Evolutionary conservation across 164 flowering plant genomes (phyloP).

Genomic region (Houttuynia cordata): DNA sequence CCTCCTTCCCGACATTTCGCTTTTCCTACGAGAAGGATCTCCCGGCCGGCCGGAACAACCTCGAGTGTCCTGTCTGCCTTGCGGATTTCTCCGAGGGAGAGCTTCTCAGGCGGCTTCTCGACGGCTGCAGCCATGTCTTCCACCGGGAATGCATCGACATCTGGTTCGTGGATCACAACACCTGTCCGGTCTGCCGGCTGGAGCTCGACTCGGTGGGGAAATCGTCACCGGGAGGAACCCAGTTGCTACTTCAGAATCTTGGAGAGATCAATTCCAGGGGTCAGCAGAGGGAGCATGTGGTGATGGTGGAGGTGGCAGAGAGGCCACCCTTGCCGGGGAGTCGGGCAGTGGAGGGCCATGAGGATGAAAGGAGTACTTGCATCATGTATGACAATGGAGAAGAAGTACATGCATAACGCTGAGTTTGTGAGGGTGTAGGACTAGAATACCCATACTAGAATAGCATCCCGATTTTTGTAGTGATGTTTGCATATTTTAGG

Average conservation of each 20-base stretch:
- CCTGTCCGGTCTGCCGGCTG: conserved; percentile 73
- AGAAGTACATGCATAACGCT: too few species aligned
- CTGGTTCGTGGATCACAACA: conserved; percentile 61
- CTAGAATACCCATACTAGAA: too few species aligned
- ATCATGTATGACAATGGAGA: not conserved
- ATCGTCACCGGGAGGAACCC: not conserved
- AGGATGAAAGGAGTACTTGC: not conserved
- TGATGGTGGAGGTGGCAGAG: not conserved
- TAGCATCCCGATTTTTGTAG: too few species aligned
- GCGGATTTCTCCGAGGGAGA: conserved; percentile 42
- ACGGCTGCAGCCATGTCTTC: conserved; percentile 61
- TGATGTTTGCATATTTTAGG: too few species aligned
- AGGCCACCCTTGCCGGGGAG: not conserved
- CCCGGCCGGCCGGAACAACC: conserved; percentile 10
- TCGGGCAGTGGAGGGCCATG: not conserved
- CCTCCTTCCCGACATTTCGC: conserved; percentile 42
- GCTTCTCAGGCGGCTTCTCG: conserved; percentile 38
- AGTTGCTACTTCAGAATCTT: not conserved
- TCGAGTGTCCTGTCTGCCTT: conserved; percentile 80
- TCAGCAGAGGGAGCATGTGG: not conserved
- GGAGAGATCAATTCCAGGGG: not conserved
- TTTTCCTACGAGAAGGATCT: conserved; percentile 33
- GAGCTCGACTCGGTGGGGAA: conserved; percentile 1
- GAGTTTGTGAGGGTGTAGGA: too few species aligned
- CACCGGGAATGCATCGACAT: conserved; percentile 85